A percentile compares a stretch with the other conserved stretches of the same genome.
Conservation (phyloP, 1,139 yeast genomes). For the Hyphopichia wangnamkhiaoensis region DNA sequence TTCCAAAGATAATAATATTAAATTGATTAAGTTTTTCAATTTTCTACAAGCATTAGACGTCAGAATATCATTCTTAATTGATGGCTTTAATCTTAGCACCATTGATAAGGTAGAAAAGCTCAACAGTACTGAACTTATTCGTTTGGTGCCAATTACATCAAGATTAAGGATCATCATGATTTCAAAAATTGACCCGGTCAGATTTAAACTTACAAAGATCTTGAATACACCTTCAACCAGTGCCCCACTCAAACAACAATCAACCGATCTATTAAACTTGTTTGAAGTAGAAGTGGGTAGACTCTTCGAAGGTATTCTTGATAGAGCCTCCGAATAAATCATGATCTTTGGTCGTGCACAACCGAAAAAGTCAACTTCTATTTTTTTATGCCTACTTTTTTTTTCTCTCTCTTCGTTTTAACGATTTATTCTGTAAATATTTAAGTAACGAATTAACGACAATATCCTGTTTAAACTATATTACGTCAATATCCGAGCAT, state of each 20-base stretch:
- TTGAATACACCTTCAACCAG: constrained; percentile 4
- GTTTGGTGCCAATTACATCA: constrained; percentile 48
- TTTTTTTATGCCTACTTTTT: no score
- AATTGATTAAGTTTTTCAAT: constrained; percentile 31
- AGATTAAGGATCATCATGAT: constrained; percentile 44
- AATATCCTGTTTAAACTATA: no score
- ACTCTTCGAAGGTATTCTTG: constrained; percentile 42
- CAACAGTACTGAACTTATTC: constrained; percentile 46
- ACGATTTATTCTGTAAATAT: no score
- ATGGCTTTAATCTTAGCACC: constrained; percentile 27
- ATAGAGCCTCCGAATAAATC: constrained; percentile 16
- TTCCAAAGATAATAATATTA: constrained; percentile 12
- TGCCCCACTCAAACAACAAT: constrained; percentile 8
- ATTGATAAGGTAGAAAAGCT: constrained; percentile 15
- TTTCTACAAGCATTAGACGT: constrained; percentile 46
- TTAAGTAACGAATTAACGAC: no score
- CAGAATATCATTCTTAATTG: constrained; percentile 41
- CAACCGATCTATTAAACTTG: constrained; percentile 21
- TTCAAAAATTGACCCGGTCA: constrained; percentile 17
- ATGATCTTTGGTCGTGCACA: no score
- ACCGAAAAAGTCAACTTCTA: no score
- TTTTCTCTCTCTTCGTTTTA: no score
- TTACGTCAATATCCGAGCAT: no score
- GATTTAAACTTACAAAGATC: constrained; percentile 11
- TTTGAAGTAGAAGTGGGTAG: constrained; percentile 39